Evolutionary conservation across 495 filamentous ascomycete genomes (phyloP), one percentile per base, ranked within the genome.

Genomic region (Penicillium malachiteum): DNA sequence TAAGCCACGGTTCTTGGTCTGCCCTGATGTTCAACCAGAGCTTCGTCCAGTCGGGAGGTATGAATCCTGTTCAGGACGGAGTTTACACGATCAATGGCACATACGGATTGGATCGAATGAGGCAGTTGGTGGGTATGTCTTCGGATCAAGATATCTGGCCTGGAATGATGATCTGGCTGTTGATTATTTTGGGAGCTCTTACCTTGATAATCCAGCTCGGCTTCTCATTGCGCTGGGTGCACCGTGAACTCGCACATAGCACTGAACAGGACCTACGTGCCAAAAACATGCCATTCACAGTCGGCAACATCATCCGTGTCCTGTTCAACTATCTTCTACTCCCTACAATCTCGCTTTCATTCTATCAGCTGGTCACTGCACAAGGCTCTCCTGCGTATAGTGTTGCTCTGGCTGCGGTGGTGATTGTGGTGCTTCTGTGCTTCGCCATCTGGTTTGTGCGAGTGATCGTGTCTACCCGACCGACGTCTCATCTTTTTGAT

Each of bases 221-320:
- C 46, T 97, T 97, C 67, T 69, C 82, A 9, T 56, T 78, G 16
- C 87, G 89, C 44, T 96, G 87, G 88, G 70, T 86, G 30, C 84
- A 89, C 59, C 87, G 87, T 33, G 78, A 79, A 50, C 64, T 91
- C 38, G 84, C 83, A 33, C 77, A 84, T 49, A 85, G 82, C n/a
- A 84, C 86, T 34, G 86, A 96, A 68, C 87, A 93, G 65, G 94
- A 97, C 66, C 78, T 96, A 46, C 87, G 90, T 10, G 78, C 85
- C 41, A 97, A 96, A 72, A 97, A 97, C 60, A 78, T 91, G 70
- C 93, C 94, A n/a, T 96, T 97, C 69, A 91, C 90, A 5, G 57
- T 87, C 34, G 94, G 94, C 53, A 95, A 90, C 64, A 75, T 96
- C 46, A 84, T 96, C 60, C 87, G 94, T 46, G 83, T 97, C 52